phyloP scores from a whole-genome alignment of 1,139 yeast genomes.

The Kurtzmaniella quercitrusa region DNA sequence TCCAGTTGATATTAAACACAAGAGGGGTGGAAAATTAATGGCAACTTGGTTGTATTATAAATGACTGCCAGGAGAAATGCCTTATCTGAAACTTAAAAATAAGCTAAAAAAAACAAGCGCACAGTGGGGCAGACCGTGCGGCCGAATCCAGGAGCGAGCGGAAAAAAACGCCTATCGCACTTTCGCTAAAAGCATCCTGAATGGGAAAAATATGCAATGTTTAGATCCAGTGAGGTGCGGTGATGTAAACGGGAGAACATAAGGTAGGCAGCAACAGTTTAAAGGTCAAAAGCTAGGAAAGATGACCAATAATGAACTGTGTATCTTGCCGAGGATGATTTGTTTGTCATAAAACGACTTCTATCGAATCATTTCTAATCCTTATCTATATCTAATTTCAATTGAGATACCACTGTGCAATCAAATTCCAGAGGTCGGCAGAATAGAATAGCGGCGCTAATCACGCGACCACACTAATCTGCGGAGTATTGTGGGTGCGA shows the following conservation, averaged over 20 bases:
- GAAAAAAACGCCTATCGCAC: neutral
- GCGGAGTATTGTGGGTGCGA: too few species aligned
- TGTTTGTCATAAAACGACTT: too few species aligned
- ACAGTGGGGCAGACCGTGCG: neutral
- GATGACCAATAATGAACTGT: too few species aligned
- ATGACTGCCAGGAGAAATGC: neutral
- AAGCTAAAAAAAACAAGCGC: neutral
- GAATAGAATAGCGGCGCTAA: too few species aligned
- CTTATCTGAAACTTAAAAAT: neutral
- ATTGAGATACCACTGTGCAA: too few species aligned
- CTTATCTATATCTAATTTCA: too few species aligned
- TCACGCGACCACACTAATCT: too few species aligned
- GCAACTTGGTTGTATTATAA: neutral
- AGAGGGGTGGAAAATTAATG: neutral
- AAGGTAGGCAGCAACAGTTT: neutral
- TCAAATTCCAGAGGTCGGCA: too few species aligned
- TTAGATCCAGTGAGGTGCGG: neutral
- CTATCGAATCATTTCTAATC: too few species aligned
- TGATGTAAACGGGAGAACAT: neutral
- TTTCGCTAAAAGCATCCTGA: neutral
- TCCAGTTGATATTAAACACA: neutral
- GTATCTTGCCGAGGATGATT: too few species aligned
- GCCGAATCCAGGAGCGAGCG: neutral
- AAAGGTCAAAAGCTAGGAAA: too few species aligned
- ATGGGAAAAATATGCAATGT: neutral